Percentiles rank a stretch among this genome's conserved stretches.
Conservation (phyloP, 2,329 filamentous ascomycete genomes). For the Talaromyces piceae region DNA sequence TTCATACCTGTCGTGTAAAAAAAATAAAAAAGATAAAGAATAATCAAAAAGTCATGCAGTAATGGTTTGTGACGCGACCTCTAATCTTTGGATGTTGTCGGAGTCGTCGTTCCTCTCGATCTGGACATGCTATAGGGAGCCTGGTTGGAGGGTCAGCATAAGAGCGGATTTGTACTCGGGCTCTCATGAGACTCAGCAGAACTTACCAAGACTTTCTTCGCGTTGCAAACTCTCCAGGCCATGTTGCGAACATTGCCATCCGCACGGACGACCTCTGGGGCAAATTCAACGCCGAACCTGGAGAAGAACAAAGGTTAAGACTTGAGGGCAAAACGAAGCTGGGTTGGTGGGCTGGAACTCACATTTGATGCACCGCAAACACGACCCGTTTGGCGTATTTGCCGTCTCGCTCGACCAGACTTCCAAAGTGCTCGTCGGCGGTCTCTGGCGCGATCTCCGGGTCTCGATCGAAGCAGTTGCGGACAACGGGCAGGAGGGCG, state of each 20-base stretch:
- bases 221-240: constrained; percentile 90
- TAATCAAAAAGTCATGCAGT: too few relatives aligned
- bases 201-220: constrained; percentile 84
- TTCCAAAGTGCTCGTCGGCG: constrained; percentile 74
- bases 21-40: neutral
- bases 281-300: constrained; percentile 86
- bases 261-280: constrained; percentile 81
- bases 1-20: neutral
- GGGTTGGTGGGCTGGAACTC: constrained; percentile 18
- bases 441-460: constrained; percentile 80
- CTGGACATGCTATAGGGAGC: constrained; percentile 65
- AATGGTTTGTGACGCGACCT: constrained; percentile 4
- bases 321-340: neutral
- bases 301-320: constrained; percentile 13
- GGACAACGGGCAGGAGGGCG: constrained; percentile 71
- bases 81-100: constrained; percentile 27
- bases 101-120: constrained; percentile 57
- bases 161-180: neutral
- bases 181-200: neutral
- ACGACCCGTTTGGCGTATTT: constrained; percentile 88
- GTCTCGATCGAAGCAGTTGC: constrained; percentile 88
- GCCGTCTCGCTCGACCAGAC: constrained; percentile 73
- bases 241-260: constrained; percentile 87
- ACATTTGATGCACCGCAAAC: constrained; percentile 93
- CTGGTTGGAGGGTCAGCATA: constrained; percentile 30